phyloP scores from a whole-genome alignment of 768 basidiomycete genomes.

The Dacryopinax primogenitus region DNA sequence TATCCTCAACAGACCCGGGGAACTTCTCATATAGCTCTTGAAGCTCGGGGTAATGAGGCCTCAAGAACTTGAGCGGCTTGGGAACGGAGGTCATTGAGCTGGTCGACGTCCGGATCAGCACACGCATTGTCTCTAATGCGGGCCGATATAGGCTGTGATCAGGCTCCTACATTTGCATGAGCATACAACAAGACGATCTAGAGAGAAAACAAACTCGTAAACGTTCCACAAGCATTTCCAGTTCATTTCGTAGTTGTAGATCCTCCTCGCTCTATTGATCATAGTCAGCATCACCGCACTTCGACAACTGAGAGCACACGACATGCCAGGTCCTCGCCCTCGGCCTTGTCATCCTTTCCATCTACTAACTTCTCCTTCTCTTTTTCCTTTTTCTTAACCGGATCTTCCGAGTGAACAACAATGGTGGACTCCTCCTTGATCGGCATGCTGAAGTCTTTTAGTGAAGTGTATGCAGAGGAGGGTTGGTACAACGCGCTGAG shows the following conservation, averaged over 20 bases:
- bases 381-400: slow-evolving; percentile 45
- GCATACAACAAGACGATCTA: slow-evolving; percentile 7
- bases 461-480: slow-evolving; percentile 7
- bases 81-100: slow-evolving; percentile 99
- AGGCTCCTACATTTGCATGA: slow-evolving; percentile 79
- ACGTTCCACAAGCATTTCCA: slow-evolving; percentile 94
- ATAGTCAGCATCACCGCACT: slow-evolving; percentile 10
- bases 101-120: slow-evolving; percentile 88
- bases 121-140: slow-evolving; percentile 85
- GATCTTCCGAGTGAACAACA: slow-evolving; percentile 24
- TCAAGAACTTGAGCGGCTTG: slow-evolving; percentile 95
- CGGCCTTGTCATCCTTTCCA: slow-evolving; percentile 29
- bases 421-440: slow-evolving; percentile 16
- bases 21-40: slow-evolving; percentile 74
- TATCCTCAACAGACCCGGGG: slow-evolving; percentile 55
- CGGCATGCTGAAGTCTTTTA: neutral
- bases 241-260: slow-evolving; percentile 76
- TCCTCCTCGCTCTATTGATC: slow-evolving; percentile 79
- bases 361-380: slow-evolving; percentile 41
- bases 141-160: slow-evolving; percentile 74
- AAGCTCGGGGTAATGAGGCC: slow-evolving; percentile 81
- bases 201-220: slow-evolving; percentile 49
- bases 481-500: slow-evolving; percentile 1
- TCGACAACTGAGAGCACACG: neutral
- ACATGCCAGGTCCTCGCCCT: slow-evolving; percentile 59